phyloP scores from a whole-genome alignment of 768 basidiomycete species.

The Psilocybe azurescens region DNA sequence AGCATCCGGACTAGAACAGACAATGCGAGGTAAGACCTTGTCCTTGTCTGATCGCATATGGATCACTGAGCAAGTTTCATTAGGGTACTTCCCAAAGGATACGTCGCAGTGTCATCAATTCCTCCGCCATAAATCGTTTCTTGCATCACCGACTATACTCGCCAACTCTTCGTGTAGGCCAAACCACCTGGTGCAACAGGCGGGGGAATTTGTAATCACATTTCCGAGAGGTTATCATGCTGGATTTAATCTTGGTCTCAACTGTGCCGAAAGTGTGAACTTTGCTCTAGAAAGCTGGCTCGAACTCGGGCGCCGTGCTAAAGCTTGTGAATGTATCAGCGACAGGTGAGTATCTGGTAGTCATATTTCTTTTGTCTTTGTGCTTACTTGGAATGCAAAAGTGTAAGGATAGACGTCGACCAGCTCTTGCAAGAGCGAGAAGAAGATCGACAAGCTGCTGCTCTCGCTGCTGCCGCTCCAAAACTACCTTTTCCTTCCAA shows the following conservation, averaged over 20 bases:
- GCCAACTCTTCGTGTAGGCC: slow-evolving; percentile 80
- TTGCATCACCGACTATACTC: slow-evolving; percentile 86
- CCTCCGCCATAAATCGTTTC: slow-evolving; percentile 94
- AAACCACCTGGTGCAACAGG: slow-evolving; percentile 89
- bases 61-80: background rate
- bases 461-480: background rate
- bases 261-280: slow-evolving; percentile 97
- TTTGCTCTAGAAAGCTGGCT: slow-evolving; percentile 96
- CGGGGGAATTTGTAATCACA: slow-evolving; percentile 96
- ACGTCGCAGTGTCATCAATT: slow-evolving; percentile 89
- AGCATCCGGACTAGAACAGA: slow-evolving; percentile 81
- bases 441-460: slow-evolving; percentile 38
- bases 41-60: background rate
- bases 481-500: slow-evolving; percentile 22
- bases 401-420: slow-evolving; percentile 94
- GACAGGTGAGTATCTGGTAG: slow-evolving; percentile 59
- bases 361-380: background rate
- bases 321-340: slow-evolving; percentile 72
- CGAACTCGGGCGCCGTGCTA: slow-evolving; percentile 83
- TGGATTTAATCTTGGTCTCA: slow-evolving; percentile 95
- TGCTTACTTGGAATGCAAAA: slow-evolving; percentile 34
- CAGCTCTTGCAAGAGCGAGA: slow-evolving; percentile 76
- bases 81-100: slow-evolving; percentile 91
- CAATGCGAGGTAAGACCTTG: slow-evolving; percentile 76
- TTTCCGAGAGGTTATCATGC: slow-evolving; percentile 96